Percentiles rank a stretch among this genome's conserved stretches.
Conservation (phyloP, 495 filamentous ascomycete genomes). For the Bacidia rubella region DNA sequence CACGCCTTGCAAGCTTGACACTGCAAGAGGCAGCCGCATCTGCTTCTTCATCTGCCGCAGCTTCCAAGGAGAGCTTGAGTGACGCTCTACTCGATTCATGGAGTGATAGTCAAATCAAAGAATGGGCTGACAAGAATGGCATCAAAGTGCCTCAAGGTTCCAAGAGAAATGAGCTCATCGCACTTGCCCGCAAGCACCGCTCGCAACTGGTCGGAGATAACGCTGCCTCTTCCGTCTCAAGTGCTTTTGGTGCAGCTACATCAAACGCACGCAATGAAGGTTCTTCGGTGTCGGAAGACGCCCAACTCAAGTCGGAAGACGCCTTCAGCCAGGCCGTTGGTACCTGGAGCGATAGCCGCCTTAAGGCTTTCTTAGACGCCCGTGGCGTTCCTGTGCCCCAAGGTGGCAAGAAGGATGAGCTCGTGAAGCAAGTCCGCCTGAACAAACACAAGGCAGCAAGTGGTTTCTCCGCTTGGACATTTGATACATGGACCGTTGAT, state of each 20-base stretch:
- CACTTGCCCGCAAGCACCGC: constrained; percentile 83
- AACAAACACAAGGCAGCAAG: constrained; percentile 58
- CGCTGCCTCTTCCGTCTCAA: constrained; percentile 44
- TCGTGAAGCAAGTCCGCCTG: constrained; percentile 59
- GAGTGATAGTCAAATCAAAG: constrained; percentile 70
- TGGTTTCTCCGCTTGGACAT: constrained; percentile 67
- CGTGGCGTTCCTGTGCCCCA: constrained; percentile 58
- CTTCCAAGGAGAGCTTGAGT: constrained; percentile 55
- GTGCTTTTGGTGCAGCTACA: constrained; percentile 66
- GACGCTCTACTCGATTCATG: constrained; percentile 80
- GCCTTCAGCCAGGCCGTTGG: constrained; percentile 50
- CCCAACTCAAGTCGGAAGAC: constrained; percentile 47
- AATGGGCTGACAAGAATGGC: constrained; percentile 62
- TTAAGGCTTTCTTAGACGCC: constrained; percentile 57
- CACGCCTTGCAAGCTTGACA: constrained; percentile 59
- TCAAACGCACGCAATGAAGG: constrained; percentile 67
- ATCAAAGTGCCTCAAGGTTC: constrained; percentile 80
- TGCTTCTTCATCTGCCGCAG: constrained; percentile 50
- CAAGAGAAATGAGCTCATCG: constrained; percentile 75
- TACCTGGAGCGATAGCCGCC: constrained; percentile 56
- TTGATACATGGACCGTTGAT: constrained; percentile 68
- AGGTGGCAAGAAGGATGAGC: constrained; percentile 61
- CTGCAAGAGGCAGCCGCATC: constrained; percentile 44
- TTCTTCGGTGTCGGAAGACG: constrained; percentile 61
- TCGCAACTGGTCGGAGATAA: constrained; percentile 57